Base-by-base conservation (phyloP, 352 stramenopile species). In the Albugo laibachii region DNA sequence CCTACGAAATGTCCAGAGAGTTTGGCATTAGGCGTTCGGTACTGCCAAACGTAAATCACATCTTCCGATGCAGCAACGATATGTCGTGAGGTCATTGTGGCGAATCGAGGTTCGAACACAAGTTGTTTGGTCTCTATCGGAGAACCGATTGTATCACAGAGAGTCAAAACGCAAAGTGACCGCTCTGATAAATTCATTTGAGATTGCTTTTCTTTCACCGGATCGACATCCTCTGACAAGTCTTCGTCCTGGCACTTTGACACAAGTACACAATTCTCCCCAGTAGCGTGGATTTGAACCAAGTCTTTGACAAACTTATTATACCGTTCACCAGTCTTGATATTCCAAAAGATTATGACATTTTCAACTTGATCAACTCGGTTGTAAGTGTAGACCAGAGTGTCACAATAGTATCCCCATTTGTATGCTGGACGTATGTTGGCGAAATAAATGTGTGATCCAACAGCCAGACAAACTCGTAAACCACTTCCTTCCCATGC, bases 381-480 rank as follows among this genome's bases (percentile, higher is more conserved):
- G 43, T 86, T 85, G 72, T 93, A 93, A 48, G 84, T 82, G 59
- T 94, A 95, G 13, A 91, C 83, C 41, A 96, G 53, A n/a, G 83
- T 92, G 47, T 85, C 82, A 13, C 63, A 57, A 48, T 92, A 93
- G 48, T 78, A 93, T 12, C 80, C 80, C 83, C 83, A 96, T 40
- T 84, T 85, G 67, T 96, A 96, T 36, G 78, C 73, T 15, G 76
- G 83, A 6, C 89, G 80, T 41, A 97, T 89, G 62, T 96, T 96
- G 34, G 88, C 89, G 62, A 97, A 97, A 69, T 94, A 97, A 45
- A 97, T 95, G 66, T 92, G 86, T 15, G 81, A 87, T 61, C 95
- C 89, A 16, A 97, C 86, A 0, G 89, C 89, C 14, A 97, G 56
- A 37, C 87, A 93, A 38, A 97, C 91, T 27, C 86, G 68, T 36